Evolutionary conservation across 2,329 filamentous ascomycete genomes (phyloP), one percentile per base, ranked within the genome.

Genomic region (Botrytis byssoidea): DNA sequence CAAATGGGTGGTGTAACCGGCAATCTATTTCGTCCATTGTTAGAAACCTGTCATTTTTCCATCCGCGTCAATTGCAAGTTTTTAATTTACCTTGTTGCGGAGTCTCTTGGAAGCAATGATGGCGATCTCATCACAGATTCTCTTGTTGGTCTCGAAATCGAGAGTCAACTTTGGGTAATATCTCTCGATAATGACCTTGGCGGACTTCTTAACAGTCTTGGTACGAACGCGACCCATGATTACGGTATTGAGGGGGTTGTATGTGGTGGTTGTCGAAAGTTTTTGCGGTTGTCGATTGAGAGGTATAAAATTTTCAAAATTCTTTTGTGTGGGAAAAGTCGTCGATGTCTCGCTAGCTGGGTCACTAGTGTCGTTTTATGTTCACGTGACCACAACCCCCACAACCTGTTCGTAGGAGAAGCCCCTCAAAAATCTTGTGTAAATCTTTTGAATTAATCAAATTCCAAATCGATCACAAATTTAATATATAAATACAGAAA

Each of bases 131-230:
- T 98, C 96, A 89, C 96, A 98, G 83, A 98, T 97, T 83, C 94
- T 90, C 93, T 98, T 98, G 93, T 98, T 98, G 91, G 93, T 97
- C 92, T 99, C 96, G 89, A 99, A 99, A 89, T 99, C 96, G 84
- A 98, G 93, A 79, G 95, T 98, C 85, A 99, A 90, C 88, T 94
- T 94, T 84, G 96, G 96, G 88, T 97, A 97, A 90, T 96, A 97
- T 80, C 93, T 91, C 92, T 98, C 95, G 87, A 99, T 98, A 89
- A 98, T 95, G 90, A 98, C 94, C 93, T 99, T 99, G 88, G 96
- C 95, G 89, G 91, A 81, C 78, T 81, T 81, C 78, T 81, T 81
- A 74, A 83, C 83, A 51, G 80, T 81, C 81, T 84, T 84, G 75
- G 83, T 84, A 77, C 83, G 82, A 80, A 84, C 83, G 77, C 82